Evolutionary conservation across 345 rosid species (phyloP), one percentile per base, ranked within the genome.

Genomic region (Schrenkiella parvula): DNA sequence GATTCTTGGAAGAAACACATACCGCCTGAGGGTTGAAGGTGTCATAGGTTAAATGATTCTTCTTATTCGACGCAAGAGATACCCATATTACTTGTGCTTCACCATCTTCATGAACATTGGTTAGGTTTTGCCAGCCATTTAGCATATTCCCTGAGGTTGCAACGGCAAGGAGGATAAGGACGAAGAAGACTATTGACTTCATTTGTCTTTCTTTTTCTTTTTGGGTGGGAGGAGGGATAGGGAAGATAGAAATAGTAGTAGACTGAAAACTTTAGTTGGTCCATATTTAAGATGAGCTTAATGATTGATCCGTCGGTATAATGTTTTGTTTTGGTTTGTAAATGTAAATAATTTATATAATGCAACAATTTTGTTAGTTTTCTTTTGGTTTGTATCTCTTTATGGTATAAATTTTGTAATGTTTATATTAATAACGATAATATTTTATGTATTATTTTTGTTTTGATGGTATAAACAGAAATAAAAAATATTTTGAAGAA

Each of bases 101-200:
- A 29, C 34, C 31, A 26, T 53, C 72, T 13, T 54, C 63, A 53
- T 41, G 63, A 8, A 41, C 53, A 14, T 1, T 42, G 2, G 64
- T 68, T 42, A 54, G 21, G 41, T 67, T 67, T 0, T 18, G 14
- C 63, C 72, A 53, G 28, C 72, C 22, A 53, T 54, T 52, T 5
- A 28, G 26, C 14, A 17, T 14, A 7, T 41, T 19, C 8, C 21
- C 72, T 2, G 72, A 68, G 22, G 42, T 54, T 54, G 42, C 18
- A 42, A 42, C 64, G 32, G 31, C 31, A 56, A 55, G n/a, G 4
- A 68, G 43, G 1, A 64, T 2, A 5, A 68, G 23, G 32, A 67
- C 10, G 19, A 68, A 6, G 53, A 55, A 14, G 43, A 68, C 31
- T 41, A 41, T 68, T 41, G 72, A 19, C 72, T 68, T 54, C 72